phyloP scores from a whole-genome alignment of 306 rosid species.

The Cucumis sativus region DNA sequence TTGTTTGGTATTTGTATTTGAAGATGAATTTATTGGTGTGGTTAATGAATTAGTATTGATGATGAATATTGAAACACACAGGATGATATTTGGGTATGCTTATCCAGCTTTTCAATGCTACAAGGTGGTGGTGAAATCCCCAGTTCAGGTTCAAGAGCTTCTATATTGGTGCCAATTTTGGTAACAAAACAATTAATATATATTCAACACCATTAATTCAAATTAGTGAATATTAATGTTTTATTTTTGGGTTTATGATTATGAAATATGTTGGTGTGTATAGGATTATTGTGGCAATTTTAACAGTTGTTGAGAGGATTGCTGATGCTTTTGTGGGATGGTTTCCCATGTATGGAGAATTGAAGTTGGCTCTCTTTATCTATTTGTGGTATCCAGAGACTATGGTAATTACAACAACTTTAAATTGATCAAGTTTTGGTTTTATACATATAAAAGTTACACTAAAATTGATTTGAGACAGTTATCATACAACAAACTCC shows the following conservation, averaged over 20 bases:
- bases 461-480: too few species aligned
- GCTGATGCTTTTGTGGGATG: constrained; percentile 54
- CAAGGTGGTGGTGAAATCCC: constrained; percentile 50
- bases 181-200: not conserved
- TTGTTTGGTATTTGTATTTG: not conserved
- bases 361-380: constrained; percentile 46
- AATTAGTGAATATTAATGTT: too few species aligned
- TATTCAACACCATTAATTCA: too few species aligned
- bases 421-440: too few species aligned
- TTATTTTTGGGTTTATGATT: too few species aligned
- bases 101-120: constrained; percentile 42
- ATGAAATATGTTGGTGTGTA: not conserved
- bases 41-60: too few species aligned
- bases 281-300: constrained; percentile 55
- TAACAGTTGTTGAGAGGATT: constrained; percentile 54
- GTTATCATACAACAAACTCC: too few species aligned
- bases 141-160: constrained; percentile 51
- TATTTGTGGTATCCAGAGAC: constrained; percentile 80
- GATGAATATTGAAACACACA: not conserved
- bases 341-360: constrained; percentile 84
- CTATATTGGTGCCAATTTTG: constrained; percentile 93
- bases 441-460: too few species aligned
- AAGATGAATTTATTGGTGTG: not conserved
- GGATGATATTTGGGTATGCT: not conserved
- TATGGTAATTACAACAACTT: constrained; percentile 21